Evolutionary conservation across 108 stramenopile species (phyloP).

Genomic region (Cyclotella sp.): DNA sequence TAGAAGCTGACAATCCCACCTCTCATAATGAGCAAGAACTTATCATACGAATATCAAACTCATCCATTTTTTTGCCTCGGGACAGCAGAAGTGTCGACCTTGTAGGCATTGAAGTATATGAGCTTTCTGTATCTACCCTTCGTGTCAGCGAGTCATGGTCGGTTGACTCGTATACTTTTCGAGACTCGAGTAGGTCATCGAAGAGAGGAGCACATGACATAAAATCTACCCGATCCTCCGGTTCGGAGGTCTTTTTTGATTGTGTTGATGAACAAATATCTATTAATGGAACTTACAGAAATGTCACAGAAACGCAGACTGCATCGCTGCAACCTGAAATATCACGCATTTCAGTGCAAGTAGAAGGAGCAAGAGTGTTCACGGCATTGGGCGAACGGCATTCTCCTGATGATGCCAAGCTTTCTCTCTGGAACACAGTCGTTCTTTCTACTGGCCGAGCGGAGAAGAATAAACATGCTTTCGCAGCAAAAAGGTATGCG

Average conservation of each 20-base stretch:
- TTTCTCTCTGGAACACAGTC: constrained; percentile 45
- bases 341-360: constrained; percentile 40
- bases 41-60: constrained; percentile 46
- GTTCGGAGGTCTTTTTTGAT: constrained; percentile 46
- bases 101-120: constrained; percentile 64
- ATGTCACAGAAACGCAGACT: no score
- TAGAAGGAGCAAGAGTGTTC: constrained; percentile 40
- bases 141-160: constrained; percentile 40
- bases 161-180: constrained; percentile 39
- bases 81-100: constrained; percentile 66
- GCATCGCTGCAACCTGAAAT: constrained; percentile 3
- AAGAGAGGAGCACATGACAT: constrained; percentile 4
- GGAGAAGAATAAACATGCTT: constrained; percentile 50
- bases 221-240: constrained; percentile 2
- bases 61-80: constrained; percentile 69
- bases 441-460: constrained; percentile 50
- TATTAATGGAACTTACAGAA: not conserved
- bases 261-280: constrained; percentile 31
- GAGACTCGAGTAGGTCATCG: not conserved
- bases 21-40: constrained; percentile 45
- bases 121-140: constrained; percentile 41
- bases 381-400: constrained; percentile 42
- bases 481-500: constrained; percentile 16
- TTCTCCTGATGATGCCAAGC: constrained; percentile 20
- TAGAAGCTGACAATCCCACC: constrained; percentile 9